Conservation (phyloP, 306 rosid species). For the Lupinus albus region DNA sequence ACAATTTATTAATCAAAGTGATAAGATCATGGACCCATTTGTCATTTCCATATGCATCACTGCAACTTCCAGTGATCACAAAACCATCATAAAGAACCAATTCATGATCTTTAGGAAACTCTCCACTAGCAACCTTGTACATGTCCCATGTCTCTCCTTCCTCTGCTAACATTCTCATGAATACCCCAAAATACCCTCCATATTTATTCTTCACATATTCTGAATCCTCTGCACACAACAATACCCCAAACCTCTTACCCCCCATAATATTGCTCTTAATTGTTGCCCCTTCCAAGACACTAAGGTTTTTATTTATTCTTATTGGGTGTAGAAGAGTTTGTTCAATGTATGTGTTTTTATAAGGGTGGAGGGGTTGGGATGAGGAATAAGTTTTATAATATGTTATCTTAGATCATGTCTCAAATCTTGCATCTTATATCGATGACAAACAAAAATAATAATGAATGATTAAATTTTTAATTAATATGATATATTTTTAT, state of each 20-base stretch:
- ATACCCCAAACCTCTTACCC: constrained; percentile 58
- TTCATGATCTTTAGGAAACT: constrained; percentile 64
- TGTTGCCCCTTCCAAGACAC: too few species aligned
- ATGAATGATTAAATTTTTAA: too few species aligned
- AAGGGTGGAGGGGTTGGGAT: constrained; percentile 17
- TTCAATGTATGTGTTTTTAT: neutral
- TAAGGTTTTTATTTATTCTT: too few species aligned
- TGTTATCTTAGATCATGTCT: too few species aligned
- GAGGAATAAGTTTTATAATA: too few species aligned
- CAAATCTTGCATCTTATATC: too few species aligned
- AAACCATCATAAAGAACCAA: constrained; percentile 64
- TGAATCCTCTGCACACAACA: constrained; percentile 82
- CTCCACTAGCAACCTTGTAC: constrained; percentile 65
- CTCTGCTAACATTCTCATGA: constrained; percentile 73
- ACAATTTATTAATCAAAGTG: constrained; percentile 51
- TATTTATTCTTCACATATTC: constrained; percentile 70
- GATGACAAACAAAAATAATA: too few species aligned
- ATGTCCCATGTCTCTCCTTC: constrained; percentile 80
- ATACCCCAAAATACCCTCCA: constrained; percentile 88
- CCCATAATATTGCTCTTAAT: constrained; percentile 33
- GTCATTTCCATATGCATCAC: constrained; percentile 78
- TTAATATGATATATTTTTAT: too few species aligned
- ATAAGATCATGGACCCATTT: constrained; percentile 68
- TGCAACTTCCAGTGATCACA: constrained; percentile 84
- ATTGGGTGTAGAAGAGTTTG: neutral